Evolutionary conservation across 1,284 basidiomycete species (phyloP), one percentile per base, ranked within the genome.

Genomic region (Trichosporon sp.): DNA sequence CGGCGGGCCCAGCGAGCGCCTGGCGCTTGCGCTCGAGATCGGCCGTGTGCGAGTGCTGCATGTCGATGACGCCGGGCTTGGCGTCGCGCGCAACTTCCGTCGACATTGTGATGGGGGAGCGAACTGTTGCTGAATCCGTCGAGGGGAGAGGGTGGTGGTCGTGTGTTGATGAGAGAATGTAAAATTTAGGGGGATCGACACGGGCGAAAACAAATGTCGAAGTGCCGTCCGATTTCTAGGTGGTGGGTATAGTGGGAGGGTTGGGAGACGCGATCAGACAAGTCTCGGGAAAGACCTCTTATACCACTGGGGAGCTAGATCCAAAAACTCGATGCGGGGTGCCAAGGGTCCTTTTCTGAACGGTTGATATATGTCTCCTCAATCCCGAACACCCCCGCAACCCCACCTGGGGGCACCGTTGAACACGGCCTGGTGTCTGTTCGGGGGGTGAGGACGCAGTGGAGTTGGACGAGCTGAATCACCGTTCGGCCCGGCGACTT

Each of bases 1-100:
- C 76, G 2, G 67, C n/a, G 0, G 71, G 70, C 4, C 72, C 75
- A 5, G 74, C 70, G 40, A 73, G 67, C 40, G 43, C 31, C 61
- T 66, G 38, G 21, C 73, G 70, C 67, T 46, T 65, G 8, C 19
- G 48, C 26, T 72, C 72, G 26, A 70, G 6, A 4, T 70, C 71
- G 59, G 67, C 32, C 40, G 54, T 56, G 64, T 40, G 64, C 56
- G 54, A 38, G 64, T 40, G 7, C 64, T 65, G 64, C 31, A 35
- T 16, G 21, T 21, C 12, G 19, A 38, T 6, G 14, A n/a, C 32
- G 31, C 31, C 59, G 26, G 26, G 26, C 59, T 63, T 63, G 31
- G 32, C 21, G 59, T 63, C 59, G 31, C 7, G 16, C 16, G 59
- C 16, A 14, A 37, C 4, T 63, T 63, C 59, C 59, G 16, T 37